Evolutionary conservation across 164 flowering plant genomes (phyloP), one percentile per base, ranked within the genome.

Genomic region (Nymphaea colorata): DNA sequence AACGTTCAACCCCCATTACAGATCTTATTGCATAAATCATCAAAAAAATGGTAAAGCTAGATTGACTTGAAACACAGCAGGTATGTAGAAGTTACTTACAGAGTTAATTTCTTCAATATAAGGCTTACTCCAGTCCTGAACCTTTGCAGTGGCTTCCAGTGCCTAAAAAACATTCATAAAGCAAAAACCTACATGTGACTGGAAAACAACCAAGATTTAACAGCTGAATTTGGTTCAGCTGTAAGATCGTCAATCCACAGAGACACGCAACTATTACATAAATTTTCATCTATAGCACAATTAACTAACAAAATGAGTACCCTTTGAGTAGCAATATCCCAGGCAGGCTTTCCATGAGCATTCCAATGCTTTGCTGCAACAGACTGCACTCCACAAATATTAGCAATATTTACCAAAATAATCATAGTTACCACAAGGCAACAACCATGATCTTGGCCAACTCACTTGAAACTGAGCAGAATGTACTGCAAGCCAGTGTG

Each of bases 401-500:
- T 5, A 59, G 44, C n/a, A 62, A 25, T 41, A 60, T 6, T 65
- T 42, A 53, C 15, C 16, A 61, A 17, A 61, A 10, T 61, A 61
- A 61, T 2, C 8, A 66, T 8, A 64, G 3, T 64, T 5, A 59
- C 4, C 25, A 41, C 0, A 70, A 61, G 18, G 65, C 3, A 15
- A 10, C 42, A 44, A 42, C 5, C 25, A 4, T 25, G 17, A 36
- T 62, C 2, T 4, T 51, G 18, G n/a, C 36, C 36, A 61, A 42
- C 47, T 72, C 78, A 93, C 98, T 94, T 91, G 87, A 69, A 64
- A 79, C 44, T 67, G 76, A 65, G 72, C 42, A 2, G 76, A 69
- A 76, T 87, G 90, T 44, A 71, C 72, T 62, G 85, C 90, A 76
- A 94, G 83, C 98, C 98, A 91, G 60, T 86, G 91, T 66, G 98